Evolutionary conservation across 202 grass and related monocot genomes (phyloP).

Genomic region (Cymbopogon flexuosus): DNA sequence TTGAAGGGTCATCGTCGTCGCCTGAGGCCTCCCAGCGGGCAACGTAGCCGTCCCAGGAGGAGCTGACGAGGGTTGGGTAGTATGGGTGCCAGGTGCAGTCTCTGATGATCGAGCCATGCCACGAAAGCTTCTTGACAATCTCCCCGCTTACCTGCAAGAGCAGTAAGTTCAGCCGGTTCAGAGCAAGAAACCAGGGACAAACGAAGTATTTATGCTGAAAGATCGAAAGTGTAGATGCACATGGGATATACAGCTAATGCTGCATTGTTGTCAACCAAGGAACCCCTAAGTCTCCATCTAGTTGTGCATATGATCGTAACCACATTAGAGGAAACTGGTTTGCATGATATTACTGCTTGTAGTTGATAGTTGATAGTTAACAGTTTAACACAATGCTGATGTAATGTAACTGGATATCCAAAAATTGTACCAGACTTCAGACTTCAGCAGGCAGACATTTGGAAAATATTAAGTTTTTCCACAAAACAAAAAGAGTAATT

Average conservation of each 20-base stretch:
- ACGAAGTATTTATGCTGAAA: not conserved
- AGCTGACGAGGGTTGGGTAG: slow-evolving; percentile 57
- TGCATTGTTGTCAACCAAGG: not conserved
- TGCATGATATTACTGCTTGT: not conserved
- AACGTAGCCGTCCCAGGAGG: slow-evolving; percentile 74
- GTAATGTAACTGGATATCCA: not conserved
- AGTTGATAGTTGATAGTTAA: not conserved
- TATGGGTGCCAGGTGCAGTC: slow-evolving; percentile 87
- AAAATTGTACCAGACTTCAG: not conserved
- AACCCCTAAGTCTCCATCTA: not conserved
- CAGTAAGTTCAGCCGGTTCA: slow-evolving; percentile 2
- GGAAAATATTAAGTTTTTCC: not conserved
- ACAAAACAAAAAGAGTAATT: not conserved
- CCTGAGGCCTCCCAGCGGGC: slow-evolving; percentile 63
- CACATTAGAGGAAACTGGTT: not conserved
- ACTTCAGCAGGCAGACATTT: not conserved
- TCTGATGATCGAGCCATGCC: slow-evolving; percentile 64
- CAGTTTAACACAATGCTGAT: not conserved
- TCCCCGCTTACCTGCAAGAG: slow-evolving; percentile 45
- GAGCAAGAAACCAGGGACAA: not conserved
- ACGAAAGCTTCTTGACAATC: slow-evolving; percentile 44
- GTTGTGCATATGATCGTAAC: not conserved
- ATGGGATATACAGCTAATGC: too few relatives aligned
- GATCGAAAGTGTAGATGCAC: not conserved
- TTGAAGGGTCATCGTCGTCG: not conserved